Evolutionary conservation across 2,329 filamentous ascomycete species (phyloP).

Genomic region (Colletotrichum tamarilloi): DNA sequence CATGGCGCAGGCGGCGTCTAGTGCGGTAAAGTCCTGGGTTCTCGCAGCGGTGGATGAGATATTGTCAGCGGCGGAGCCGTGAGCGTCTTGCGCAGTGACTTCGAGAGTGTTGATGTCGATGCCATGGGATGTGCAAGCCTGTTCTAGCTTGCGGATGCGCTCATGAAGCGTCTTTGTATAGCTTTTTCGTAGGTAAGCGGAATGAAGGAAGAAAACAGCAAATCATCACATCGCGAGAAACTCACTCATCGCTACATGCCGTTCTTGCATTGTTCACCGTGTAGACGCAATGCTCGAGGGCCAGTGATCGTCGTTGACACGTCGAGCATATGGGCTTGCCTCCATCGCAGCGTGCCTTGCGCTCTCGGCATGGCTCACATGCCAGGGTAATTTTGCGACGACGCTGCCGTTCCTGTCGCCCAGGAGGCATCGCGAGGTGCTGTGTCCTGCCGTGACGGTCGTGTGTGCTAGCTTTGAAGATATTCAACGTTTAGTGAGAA

Average conservation of each 20-base stretch:
- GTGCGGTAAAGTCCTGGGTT: not conserved
- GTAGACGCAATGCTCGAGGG: constrained; percentile 50
- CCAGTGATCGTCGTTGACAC: constrained; percentile 48
- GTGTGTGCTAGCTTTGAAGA: not conserved
- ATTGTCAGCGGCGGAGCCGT: not conserved
- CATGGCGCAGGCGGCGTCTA: not conserved
- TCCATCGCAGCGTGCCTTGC: constrained; percentile 55
- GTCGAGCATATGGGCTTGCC: constrained; percentile 56
- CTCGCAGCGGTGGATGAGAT: not conserved
- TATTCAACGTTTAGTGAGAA: not conserved
- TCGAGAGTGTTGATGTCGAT: constrained; percentile 7
- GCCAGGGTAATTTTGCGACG: constrained; percentile 48
- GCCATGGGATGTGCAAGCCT: constrained; percentile 36
- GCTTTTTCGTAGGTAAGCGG: not conserved
- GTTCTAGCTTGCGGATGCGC: constrained; percentile 42
- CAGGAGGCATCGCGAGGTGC: not conserved
- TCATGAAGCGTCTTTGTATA: constrained; percentile 42
- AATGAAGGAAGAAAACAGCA: not conserved
- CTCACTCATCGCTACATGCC: constrained; percentile 30
- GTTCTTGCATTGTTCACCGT: constrained; percentile 48
- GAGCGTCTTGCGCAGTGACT: not conserved
- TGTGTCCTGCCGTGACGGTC: not conserved
- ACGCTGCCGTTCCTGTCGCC: not conserved
- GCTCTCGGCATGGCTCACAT: constrained; percentile 54
- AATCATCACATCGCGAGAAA: accelerated